Evolutionary conservation across 352 stramenopile species (phyloP), one percentile per base, ranked within the genome.

Genomic region (Phytophthora aleatoria): DNA sequence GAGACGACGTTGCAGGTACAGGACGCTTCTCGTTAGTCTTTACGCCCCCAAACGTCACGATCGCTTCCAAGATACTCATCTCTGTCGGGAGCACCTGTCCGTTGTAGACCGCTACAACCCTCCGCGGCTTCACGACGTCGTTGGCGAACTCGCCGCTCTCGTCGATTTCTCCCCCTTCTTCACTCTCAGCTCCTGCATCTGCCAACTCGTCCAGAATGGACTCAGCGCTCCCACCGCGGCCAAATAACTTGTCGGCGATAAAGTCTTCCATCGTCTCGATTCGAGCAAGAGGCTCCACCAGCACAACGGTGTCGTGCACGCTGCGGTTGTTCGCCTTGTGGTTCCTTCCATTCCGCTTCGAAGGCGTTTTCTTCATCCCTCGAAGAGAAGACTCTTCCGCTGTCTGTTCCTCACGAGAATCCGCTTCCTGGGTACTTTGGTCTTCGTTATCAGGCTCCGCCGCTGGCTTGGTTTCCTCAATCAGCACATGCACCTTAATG

Each of bases 211-310:
- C 72, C 15, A 86, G 47, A 9, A 74, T 77, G 4, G 69, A 77
- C 20, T 69, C 51, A 30, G 39, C 54, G 8, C 35, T 64, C 1
- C 61, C 54, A 8, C 57, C 54, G 2, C 66, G 61, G 3, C 80
- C 82, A 64, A 90, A 90, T 3, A 91, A 49, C 49, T 89, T 86
- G 41, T 90, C 85, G 7, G 61, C 57, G 9, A 93, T 88, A 57
- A 91, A 93, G 31, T 87, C 81, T 48, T 93, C 82, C 50, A 93
- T 90, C 30, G 85, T 91, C 45, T 90, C 82, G 36, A 93, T 85
- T 12, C 85, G 71, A 16, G 85, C 85, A 31, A 93, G 74, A 12
- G 85, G 85, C 35, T 93, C 85, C 9, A 93, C 85, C 0, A 93
- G 59, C 48, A 93, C 85, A 28, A 93, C 76, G 0, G 85, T 90